Evolutionary conservation across 352 stramenopile genomes (phyloP).

Genomic region (Pythium sp.): DNA sequence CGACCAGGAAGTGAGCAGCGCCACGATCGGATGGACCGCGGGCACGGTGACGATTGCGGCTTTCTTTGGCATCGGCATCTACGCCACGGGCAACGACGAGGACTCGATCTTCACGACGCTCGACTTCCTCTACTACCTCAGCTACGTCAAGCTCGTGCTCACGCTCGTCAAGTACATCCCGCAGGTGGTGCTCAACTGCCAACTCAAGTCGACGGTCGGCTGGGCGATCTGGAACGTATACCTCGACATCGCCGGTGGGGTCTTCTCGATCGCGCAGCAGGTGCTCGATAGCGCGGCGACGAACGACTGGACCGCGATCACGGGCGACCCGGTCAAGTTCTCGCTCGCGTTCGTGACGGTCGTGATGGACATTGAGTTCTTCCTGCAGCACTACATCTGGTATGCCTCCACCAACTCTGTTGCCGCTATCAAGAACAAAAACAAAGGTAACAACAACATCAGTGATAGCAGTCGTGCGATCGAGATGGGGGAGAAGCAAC

Average conservation of each 20-base stretch:
- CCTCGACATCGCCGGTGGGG: constrained; percentile 94
- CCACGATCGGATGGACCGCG: constrained; percentile 55
- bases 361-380: constrained; percentile 96
- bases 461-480: constrained; percentile 25
- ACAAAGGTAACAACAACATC: neutral
- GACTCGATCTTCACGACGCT: constrained; percentile 77
- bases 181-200: constrained; percentile 94
- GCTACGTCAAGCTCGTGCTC: constrained; percentile 94
- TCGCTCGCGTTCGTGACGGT: constrained; percentile 94
- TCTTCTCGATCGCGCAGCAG: constrained; percentile 92
- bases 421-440: neutral
- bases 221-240: constrained; percentile 98
- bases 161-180: constrained; percentile 96
- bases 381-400: constrained; percentile 95
- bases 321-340: constrained; percentile 95
- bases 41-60: constrained; percentile 45
- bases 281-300: constrained; percentile 91
- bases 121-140: constrained; percentile 92
- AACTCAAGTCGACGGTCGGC: constrained; percentile 93
- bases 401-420: constrained; percentile 42
- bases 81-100: constrained; percentile 17
- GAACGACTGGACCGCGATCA: constrained; percentile 93
- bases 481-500: constrained; percentile 1
- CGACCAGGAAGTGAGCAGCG: constrained; percentile 57
- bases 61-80: constrained; percentile 56